Evolutionary conservation across 2,329 filamentous ascomycete genomes (phyloP), one percentile per base, ranked within the genome.

Genomic region (Bipolaris oryzae): DNA sequence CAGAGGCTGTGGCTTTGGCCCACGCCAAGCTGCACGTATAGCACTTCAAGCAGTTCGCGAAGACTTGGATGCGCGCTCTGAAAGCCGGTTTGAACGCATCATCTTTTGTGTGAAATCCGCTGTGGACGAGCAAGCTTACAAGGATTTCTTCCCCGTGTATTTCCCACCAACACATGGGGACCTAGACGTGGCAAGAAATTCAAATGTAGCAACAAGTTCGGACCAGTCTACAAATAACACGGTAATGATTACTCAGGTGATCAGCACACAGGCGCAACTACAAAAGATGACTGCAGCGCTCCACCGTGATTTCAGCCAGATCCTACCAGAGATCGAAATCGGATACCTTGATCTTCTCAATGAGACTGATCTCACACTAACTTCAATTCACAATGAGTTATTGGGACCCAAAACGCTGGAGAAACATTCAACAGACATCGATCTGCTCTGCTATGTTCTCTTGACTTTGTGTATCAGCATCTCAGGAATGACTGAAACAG

Each of bases 161-260:
- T 74, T 75, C 16, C 73, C 73, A 10, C 72, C 72, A 13, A 74
- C 69, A 18, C 65, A 72, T 45, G 64, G 61, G 20, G 71, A 74
- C 38, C 33, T 73, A 5, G 71, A 73, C 13, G 55, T 57, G 21
- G 61, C 64, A 3, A 56, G 57, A 21, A 47, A 52, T 31, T 31
- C 28, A 31, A 70, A 70, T 16, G 56, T 56, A 18, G 61, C 65
- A 3, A 56, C 55, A 23, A 47, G 55, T 11, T 57, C 50, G 5
- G 53, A 58, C 4, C 37, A 43, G 41, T 57, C 55, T 38, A 39
- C 48, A 16, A 62, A 57, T 35, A 61, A 50, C 25, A 54, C 57
- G 25, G 54, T 57, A 5, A 46, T 68, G 6, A 61, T 55, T 18
- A 25, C 44, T 18, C 54, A 71, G 18, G 49, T 70, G 3, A 46